These are phyloP conservation scores for Agroathelia rolfsii DNA, from an alignment of 1,284 basidiomycete genomes.

Conservation along the genomic window DNA sequence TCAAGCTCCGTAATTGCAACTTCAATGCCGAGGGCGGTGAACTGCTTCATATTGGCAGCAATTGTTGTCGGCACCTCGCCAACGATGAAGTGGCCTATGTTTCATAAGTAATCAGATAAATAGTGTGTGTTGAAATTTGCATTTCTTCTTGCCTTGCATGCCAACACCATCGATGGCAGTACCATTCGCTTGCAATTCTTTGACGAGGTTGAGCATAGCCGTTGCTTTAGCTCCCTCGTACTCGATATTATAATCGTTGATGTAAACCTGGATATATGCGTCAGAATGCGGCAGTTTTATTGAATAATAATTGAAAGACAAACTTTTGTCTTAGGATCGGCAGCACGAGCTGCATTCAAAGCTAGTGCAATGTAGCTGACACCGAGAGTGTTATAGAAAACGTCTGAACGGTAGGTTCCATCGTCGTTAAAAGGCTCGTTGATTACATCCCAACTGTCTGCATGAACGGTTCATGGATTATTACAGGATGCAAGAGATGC, in stretches of 20 bases:
- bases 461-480: not conserved
- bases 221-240: conserved; percentile 32
- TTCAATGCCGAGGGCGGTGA: conserved; percentile 41
- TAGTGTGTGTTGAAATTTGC: too few relatives aligned
- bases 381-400: conserved; percentile 16
- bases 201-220: conserved; percentile 35
- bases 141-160: conserved; percentile 30
- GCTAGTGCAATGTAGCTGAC: conserved; percentile 15
- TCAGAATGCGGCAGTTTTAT: too few relatives aligned
- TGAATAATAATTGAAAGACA: too few relatives aligned
- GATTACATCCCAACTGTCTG: conserved; percentile 13
- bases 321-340: conserved; percentile 18
- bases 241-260: conserved; percentile 27
- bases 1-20: conserved; percentile 49
- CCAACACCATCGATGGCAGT: conserved; percentile 43
- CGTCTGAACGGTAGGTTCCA: conserved; percentile 11
- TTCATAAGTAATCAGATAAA: too few relatives aligned
- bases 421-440: conserved; percentile 16
- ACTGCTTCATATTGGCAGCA: conserved; percentile 31
- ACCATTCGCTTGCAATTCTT: conserved; percentile 27
- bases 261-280: too few relatives aligned
- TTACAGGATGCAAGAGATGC: too few relatives aligned
- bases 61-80: conserved; percentile 32
- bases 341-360: conserved; percentile 14
- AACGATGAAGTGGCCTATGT: conserved; percentile 44